These are phyloP conservation scores for Orbilia oligospora DNA, from an alignment of 2,329 filamentous ascomycete species.

Conservation along the genomic window DNA sequence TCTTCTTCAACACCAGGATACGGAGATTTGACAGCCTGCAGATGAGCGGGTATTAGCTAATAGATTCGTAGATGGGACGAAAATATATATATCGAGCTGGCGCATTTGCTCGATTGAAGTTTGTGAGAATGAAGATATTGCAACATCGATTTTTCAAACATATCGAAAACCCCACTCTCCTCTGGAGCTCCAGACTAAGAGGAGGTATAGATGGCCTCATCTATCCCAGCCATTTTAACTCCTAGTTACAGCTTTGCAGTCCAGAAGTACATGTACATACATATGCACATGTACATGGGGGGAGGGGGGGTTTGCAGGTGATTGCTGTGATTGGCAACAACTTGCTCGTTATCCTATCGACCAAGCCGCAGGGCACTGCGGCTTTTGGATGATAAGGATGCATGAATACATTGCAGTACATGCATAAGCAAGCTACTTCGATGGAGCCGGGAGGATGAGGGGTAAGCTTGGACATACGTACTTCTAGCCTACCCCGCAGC, in stretches of 20 bases:
- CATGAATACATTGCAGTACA: constrained; percentile 35
- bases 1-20: constrained; percentile 25
- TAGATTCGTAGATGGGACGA: constrained; percentile 59
- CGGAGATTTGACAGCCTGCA: constrained; percentile 32
- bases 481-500: constrained; percentile 41
- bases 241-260: not conserved
- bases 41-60: constrained; percentile 60
- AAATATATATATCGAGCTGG: constrained; percentile 16
- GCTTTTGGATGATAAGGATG: constrained; percentile 30
- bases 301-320: not conserved
- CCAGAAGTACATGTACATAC: not conserved
- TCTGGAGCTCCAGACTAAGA: not conserved
- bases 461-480: constrained; percentile 1
- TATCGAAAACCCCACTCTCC: not conserved
- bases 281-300: no score
- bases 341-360: constrained; percentile 7
- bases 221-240: not conserved
- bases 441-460: constrained; percentile 34
- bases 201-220: not conserved
- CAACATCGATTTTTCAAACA: not conserved
- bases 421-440: constrained; percentile 8
- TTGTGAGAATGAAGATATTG: not conserved
- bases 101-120: not conserved
- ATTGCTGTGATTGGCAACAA: not conserved
- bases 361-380: constrained; percentile 26